Percentiles rank a stretch among this genome's conserved stretches.
Evolutionary conservation across 2,329 filamentous ascomycete species (phyloP).

Genomic region (Paraphoma sp.): DNA sequence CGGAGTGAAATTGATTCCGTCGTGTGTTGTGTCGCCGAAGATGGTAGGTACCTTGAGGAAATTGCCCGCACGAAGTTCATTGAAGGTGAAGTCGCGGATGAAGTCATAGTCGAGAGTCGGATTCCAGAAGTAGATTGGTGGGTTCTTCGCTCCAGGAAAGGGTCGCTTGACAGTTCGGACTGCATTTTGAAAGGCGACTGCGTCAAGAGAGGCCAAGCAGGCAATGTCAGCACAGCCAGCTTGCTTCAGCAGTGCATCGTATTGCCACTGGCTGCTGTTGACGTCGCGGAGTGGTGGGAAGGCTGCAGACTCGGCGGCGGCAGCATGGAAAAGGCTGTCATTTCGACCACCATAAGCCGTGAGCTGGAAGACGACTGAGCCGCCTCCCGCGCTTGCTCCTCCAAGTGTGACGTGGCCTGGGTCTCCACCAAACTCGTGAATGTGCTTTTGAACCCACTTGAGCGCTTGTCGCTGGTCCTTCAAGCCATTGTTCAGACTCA

Average conservation of each 20-base stretch:
- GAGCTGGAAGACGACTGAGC: slow-evolving; percentile 46
- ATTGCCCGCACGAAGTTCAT: slow-evolving; percentile 43
- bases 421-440: slow-evolving; percentile 48
- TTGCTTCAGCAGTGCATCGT: slow-evolving; percentile 43
- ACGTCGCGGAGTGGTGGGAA: slow-evolving; percentile 50
- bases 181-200: slow-evolving; percentile 47
- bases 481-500: slow-evolving; percentile 47
- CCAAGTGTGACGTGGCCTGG: slow-evolving; percentile 47
- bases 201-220: slow-evolving; percentile 48
- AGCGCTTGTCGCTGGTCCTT: slow-evolving; percentile 47
- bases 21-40: slow-evolving; percentile 55
- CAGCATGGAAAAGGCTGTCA: slow-evolving; percentile 46
- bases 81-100: slow-evolving; percentile 49
- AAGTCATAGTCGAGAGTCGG: slow-evolving; percentile 53
- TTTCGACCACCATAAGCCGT: slow-evolving; percentile 46
- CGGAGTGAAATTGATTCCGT: slow-evolving; percentile 50
- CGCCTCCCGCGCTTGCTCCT: slow-evolving; percentile 50
- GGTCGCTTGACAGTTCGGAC: slow-evolving; percentile 42
- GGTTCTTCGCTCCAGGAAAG: slow-evolving; percentile 44
- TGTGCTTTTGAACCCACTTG: slow-evolving; percentile 47
- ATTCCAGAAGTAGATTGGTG: slow-evolving; percentile 51
- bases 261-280: slow-evolving; percentile 51
- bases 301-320: slow-evolving; percentile 41
- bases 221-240: slow-evolving; percentile 46
- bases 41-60: slow-evolving; percentile 52